Evolutionary conservation across 108 stramenopile species (phyloP), one percentile per base, ranked within the genome.

Genomic region (Hondaea fermentalgiana): DNA sequence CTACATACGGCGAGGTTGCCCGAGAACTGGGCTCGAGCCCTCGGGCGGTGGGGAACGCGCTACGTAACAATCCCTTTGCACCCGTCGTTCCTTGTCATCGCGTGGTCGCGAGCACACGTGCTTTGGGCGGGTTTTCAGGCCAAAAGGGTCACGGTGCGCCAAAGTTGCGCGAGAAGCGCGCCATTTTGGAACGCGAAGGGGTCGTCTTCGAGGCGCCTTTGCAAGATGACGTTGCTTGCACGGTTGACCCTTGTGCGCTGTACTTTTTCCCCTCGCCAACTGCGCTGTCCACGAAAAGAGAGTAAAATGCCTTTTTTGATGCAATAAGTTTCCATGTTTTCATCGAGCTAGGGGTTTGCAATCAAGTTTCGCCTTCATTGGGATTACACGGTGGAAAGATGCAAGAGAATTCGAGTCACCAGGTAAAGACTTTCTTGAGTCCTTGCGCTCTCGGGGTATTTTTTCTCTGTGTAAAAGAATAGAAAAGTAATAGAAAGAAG

Each of bases 1-100:
- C 49, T 6, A 83, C 76, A 45, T 83, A 83, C 49, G 76, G 76
- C 19, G 76, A 83, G 76, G 76, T 83, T 12, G 76, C 76, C 10
- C 76, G 76, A 6, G 23, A 83, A 23, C 76, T 83, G 17, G 28
- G 51, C 25, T 28, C 76, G n/a, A 83, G 76, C 3, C 49, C 76
- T 4, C 76, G 76, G 0, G 76, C 76, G 10, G 76, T 83, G 76
- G 76, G 76, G 3, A 83, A 83, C 51, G 76, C 76, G 12, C 76
- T 83, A 6, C 76, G 76, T 17, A 83, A 83, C 28, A 83, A 83
- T 45, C 76, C 76, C 12, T 83, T 83, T 35, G 76, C 76, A 6
- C 76, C 76, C n/a, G 3, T 1, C 43, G 76, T 83, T 1, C 76
- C 76, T 43, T 83, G 76, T 45, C 76, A 83, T 23, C 45, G 76